Conservation (phyloP, 192 early-diverging fungal genomes). For the Podila epigama region DNA sequence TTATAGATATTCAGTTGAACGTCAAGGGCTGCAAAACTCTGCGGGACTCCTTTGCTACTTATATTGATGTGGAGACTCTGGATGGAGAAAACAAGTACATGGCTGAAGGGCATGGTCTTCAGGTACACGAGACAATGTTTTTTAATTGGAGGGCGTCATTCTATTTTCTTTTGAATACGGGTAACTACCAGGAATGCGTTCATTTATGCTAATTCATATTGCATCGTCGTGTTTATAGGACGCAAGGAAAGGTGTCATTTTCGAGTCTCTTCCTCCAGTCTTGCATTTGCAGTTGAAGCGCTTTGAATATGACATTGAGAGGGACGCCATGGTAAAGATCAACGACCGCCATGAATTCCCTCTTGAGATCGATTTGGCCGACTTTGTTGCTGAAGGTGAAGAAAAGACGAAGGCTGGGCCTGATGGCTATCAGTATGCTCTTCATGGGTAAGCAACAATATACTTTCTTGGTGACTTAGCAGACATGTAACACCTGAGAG, state of each 20-base stretch:
- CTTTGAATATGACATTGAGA: constrained; percentile 96
- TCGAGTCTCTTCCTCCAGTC: constrained; percentile 91
- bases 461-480: not conserved
- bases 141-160: too few relatives aligned
- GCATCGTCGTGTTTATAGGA: constrained; percentile 53
- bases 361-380: constrained; percentile 80
- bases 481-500: not conserved
- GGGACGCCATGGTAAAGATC: constrained; percentile 93
- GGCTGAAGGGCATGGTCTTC: constrained; percentile 92
- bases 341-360: constrained; percentile 99
- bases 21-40: constrained; percentile 93
- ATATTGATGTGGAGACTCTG: constrained; percentile 88
- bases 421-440: constrained; percentile 67
- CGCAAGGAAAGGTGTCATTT: constrained; percentile 97
- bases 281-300: constrained; percentile 96
- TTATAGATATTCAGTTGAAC: constrained; percentile 94
- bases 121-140: constrained; percentile 41
- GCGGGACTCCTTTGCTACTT: constrained; percentile 89
- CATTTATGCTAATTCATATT: too few relatives aligned
- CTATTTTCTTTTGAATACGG: too few relatives aligned
- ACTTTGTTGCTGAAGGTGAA: constrained; percentile 77
- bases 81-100: constrained; percentile 97
- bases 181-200: too few relatives aligned
- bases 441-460: constrained; percentile 76
- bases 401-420: constrained; percentile 66